Evolutionary conservation across 2,329 filamentous ascomycete genomes (phyloP), one percentile per base, ranked within the genome.

Genomic region (Furcasterigmium furcatum): DNA sequence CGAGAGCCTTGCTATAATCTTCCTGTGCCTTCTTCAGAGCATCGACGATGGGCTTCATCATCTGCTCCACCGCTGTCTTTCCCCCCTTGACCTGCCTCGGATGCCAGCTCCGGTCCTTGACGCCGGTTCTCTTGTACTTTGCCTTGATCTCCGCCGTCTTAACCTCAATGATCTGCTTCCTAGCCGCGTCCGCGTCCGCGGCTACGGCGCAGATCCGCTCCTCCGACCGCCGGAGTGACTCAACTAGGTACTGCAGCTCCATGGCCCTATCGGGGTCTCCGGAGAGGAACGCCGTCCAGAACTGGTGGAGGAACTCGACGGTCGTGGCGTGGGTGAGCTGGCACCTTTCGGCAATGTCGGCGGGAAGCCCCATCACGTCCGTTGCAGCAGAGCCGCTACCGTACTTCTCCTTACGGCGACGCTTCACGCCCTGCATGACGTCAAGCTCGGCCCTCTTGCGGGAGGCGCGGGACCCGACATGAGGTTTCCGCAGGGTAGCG

Each of bases 251-350:
- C 7, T 84, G 82, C 13, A 96, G 76, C 66, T 99, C 92, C 35
- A 77, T 76, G 1, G 89, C 88, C 27, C 89, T 84, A 48, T 89
- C 85, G 1, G 88, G 71, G 59, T 96, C 89, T 13, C 91, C 92
- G 0, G 91, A 96, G 21, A 95, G 76, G 59, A 95, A 99, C 0
- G 91, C 84, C 27, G 82, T 79, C 92, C 92, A 99, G 71, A 99
- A 99, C 64, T 97, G 95, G 57, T 92, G 88, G n/a, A 99, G 72
- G 58, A 97, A 99, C 60, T 99, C 94, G 30, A 88, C 86, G 0
- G 90, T 95, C 0, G 94, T 99, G 44, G 91, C 91, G 62, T 97
- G 91, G 1, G 92, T 96, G 45, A 82, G 65, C 34, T 67, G 69
- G 53, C 80, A 83, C 45, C 79, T 79, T 36, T 83, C 74, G 4